Conservation (phyloP, 2,329 filamentous ascomycete genomes). For the Balansia obtecta region DNA sequence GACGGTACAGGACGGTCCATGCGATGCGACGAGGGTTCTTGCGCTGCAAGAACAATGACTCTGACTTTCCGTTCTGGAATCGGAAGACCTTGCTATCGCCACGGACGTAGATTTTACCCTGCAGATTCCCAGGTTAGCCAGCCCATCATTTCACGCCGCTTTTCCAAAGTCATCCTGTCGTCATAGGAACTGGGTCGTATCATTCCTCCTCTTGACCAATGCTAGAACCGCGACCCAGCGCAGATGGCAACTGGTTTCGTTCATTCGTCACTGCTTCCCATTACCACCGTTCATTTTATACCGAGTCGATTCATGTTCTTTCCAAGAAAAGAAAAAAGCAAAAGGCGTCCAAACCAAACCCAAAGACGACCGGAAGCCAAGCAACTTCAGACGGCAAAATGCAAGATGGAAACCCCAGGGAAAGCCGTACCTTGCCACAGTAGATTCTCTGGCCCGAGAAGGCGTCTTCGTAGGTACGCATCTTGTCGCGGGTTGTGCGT, state of each 20-base stretch:
- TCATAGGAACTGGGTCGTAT: neutral
- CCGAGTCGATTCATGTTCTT: neutral
- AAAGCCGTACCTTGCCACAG: slow-evolving; percentile 49
- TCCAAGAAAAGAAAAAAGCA: too few relatives aligned
- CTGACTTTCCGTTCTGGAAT: slow-evolving; percentile 99
- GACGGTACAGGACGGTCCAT: slow-evolving; percentile 96
- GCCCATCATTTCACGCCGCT: neutral
- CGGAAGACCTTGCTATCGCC: slow-evolving; percentile 99
- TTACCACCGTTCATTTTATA: too few relatives aligned
- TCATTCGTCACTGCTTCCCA: neutral
- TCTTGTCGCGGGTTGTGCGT: slow-evolving; percentile 34
- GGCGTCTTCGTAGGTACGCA: slow-evolving; percentile 55
- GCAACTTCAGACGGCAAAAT: neutral
- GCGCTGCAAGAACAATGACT: slow-evolving; percentile 99
- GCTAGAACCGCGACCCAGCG: neutral
- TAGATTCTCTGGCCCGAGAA: slow-evolving; percentile 57
- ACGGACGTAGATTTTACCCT: slow-evolving; percentile 99
- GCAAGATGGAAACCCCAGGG: neutral
- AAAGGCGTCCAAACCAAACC: too few relatives aligned
- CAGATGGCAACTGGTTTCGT: neutral
- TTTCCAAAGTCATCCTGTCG: neutral
- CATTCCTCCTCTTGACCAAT: neutral
- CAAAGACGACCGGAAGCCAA: neutral
- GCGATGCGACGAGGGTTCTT: slow-evolving; percentile 99
- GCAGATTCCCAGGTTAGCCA: slow-evolving; percentile 20